These are phyloP conservation scores for Pelargonium citronellum DNA, from an alignment of 441 rosid species.

Conservation along the genomic window DNA sequence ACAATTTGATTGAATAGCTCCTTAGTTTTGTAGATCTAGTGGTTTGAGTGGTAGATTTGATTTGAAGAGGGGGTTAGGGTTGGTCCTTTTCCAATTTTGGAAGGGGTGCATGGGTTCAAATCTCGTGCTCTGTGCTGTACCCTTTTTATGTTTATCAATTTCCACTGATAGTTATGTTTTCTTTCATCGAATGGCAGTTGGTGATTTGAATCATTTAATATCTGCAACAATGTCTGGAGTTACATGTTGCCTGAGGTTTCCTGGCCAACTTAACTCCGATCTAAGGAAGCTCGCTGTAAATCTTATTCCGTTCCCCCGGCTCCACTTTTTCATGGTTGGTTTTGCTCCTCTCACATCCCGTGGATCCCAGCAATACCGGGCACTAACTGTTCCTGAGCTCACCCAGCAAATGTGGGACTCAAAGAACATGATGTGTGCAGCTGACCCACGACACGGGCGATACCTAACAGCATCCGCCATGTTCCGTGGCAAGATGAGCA, in stretches of 20 bases:
- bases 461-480: conserved; percentile 72
- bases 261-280: conserved; percentile 75
- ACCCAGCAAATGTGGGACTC: conserved; percentile 86
- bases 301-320: conserved; percentile 76
- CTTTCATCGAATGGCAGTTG: conserved; percentile 34
- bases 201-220: conserved; percentile 69
- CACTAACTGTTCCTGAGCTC: conserved; percentile 68
- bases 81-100: no score
- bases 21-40: no score
- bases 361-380: conserved; percentile 72
- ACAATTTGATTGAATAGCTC: no score
- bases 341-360: conserved; percentile 81
- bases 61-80: no score
- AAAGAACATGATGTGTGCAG: conserved; percentile 80
- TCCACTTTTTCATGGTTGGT: conserved; percentile 82
- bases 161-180: neutral
- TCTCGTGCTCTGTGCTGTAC: no score
- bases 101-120: no score
- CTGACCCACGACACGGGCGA: conserved; percentile 67
- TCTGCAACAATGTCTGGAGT: conserved; percentile 95
- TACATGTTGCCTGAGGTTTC: conserved; percentile 75
- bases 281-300: conserved; percentile 71
- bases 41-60: no score
- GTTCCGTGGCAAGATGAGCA: conserved; percentile 82
- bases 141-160: no score